phyloP scores from a whole-genome alignment of 148 eudicot genomes.

The Suaeda aralocaspica region DNA sequence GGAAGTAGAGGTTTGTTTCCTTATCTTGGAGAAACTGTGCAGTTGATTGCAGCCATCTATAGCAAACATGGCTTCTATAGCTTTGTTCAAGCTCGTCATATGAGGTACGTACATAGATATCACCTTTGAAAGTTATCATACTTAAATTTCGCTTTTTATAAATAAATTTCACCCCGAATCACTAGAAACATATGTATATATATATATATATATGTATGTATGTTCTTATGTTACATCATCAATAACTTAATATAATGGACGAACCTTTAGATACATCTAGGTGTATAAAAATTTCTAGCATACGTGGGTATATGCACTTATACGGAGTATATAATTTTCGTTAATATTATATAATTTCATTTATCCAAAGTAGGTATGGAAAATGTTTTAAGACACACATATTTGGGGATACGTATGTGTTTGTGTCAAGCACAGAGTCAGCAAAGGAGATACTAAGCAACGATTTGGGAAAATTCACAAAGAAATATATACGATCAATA shows the following conservation, averaged over 20 bases:
- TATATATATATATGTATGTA: no score
- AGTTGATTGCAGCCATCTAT: conserved; percentile 39
- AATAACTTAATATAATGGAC: background rate
- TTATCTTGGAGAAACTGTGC: conserved; percentile 46
- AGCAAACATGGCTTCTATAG: conserved; percentile 40
- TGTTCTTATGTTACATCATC: no score
- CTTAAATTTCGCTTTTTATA: no score
- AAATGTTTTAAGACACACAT: conserved; percentile 45
- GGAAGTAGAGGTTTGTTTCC: conserved; percentile 38
- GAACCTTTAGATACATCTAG: no score
- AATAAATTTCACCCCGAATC: no score
- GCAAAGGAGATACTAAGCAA: conserved; percentile 41
- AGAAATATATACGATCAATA: conserved; percentile 47
- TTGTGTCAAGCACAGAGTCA: conserved; percentile 43
- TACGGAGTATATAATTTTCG: no score
- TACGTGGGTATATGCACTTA: no score
- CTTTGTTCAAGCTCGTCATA: conserved; percentile 38
- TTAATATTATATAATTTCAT: no score
- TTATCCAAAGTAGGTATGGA: conserved; percentile 33
- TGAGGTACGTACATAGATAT: conserved; percentile 23
- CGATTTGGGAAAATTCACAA: conserved; percentile 44
- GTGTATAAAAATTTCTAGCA: no score
- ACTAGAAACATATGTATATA: no score
- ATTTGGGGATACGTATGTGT: conserved; percentile 44
- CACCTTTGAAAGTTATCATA: background rate